A percentile compares a stretch with the other conserved stretches of the same genome.
These are phyloP conservation scores for Botrytis pseudocinerea DNA, from an alignment of 2,329 filamentous ascomycete species.

Conservation along the genomic window DNA sequence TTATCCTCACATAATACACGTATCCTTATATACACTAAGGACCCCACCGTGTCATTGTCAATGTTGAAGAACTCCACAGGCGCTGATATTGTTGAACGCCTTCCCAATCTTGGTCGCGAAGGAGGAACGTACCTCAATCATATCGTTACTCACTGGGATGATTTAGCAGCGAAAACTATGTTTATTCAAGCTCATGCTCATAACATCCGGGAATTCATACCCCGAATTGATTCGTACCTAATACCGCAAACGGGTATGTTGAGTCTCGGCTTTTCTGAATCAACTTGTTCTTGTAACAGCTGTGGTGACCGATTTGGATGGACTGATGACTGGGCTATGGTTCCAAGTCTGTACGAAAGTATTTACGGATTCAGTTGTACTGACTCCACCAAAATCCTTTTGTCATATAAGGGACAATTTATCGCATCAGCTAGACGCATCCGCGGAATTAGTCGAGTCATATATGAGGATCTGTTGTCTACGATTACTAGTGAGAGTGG, in stretches of 20 bases:
- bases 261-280: constrained; percentile 44
- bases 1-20: constrained; percentile 29
- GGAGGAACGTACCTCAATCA: constrained; percentile 51
- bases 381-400: constrained; percentile 37
- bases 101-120: constrained; percentile 48
- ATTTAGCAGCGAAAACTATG: constrained; percentile 48
- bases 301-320: constrained; percentile 47
- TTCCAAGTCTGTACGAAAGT: constrained; percentile 42
- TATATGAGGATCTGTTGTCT: constrained; percentile 31
- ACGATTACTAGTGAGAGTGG: constrained; percentile 32
- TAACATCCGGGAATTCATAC: constrained; percentile 44
- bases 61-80: constrained; percentile 30
- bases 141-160: constrained; percentile 47
- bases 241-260: constrained; percentile 48
- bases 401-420: constrained; percentile 52
- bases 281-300: constrained; percentile 43
- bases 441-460: constrained; percentile 37
- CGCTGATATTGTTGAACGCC: constrained; percentile 33
- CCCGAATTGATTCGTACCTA: constrained; percentile 46
- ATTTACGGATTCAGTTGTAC: constrained; percentile 35
- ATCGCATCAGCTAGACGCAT: constrained; percentile 49
- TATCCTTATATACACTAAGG: constrained; percentile 38
- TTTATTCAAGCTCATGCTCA: constrained; percentile 51
- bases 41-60: constrained; percentile 26
- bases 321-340: constrained; percentile 42